Evolutionary conservation across 2,329 filamentous ascomycete genomes (phyloP), one percentile per base, ranked within the genome.

Genomic region (Aureobasidium mangrovei): DNA sequence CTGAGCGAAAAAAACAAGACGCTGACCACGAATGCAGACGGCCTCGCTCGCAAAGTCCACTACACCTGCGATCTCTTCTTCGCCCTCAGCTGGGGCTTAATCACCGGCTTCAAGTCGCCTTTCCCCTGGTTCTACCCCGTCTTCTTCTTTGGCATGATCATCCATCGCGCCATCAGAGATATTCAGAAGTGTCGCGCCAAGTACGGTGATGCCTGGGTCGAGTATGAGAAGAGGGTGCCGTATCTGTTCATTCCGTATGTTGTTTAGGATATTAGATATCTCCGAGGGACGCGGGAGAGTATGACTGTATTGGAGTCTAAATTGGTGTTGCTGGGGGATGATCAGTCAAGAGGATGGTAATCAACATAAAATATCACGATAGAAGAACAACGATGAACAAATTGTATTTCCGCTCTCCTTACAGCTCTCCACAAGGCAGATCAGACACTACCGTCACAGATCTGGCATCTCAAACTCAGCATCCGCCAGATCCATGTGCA

Each of bases 41-140:
- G 28, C 29, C 41, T 28, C 33, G 47, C 47, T 6, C 47, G 47
- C 47, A 51, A 51, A 7, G 42, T 51, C 9, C 40, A 53, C 35
- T 53, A 53, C 7, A 45, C 42, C 32, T 45, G 40, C 41, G 51
- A 53, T 10, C 32, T 53, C 32, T 53, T 53, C 32, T 53, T 53
- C 7, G 40, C 51, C 2, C 31, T 53, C 5, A 44, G 40, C 7
- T 53, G 51, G 51, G 51, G 51, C 9, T 32, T 36, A 10, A 53
- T 53, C 18, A 53, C 51, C 1, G 51, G 51, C 4, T 39, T 53
- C 32, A 31, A 53, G 6, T 53, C 40, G 3, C 51, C 51, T 1
- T 45, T 53, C n/a, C 41, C 51, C 8, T 53, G 51, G 51, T 53
- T 53, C 18, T 44, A 53, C 12, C 35, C 42, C 5, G 3, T 53